Base-by-base conservation (phyloP, 2,329 filamentous ascomycete species). In the Xylariales sp. region DNA sequence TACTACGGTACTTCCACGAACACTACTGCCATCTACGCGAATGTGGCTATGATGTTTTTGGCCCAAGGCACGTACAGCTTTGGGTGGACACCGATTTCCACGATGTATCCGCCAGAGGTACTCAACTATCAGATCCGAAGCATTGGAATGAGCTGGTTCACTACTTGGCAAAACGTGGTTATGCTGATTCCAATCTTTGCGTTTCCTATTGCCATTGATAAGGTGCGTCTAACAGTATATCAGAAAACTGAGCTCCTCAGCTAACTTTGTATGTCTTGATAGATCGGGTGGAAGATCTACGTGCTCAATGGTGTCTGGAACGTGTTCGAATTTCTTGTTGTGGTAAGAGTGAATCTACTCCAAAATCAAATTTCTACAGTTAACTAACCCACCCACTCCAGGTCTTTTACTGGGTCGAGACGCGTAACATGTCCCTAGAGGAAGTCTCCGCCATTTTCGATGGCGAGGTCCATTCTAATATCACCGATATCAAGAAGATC, bases 141-240 rank as follows among this genome's bases (percentile, higher is more conserved):
- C 5, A 43, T 45, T 13, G 55, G 55, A 20, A 63, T 75, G 65
- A 23, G 21, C 14, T 35, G 20, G 33, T 35, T 35, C 14, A 20
- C 18, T 14, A 23, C 45, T n/a, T 48, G 46, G 46, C 42, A 12
- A 6, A 44, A 42, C 18, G 15, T 33, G 31, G 24, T 33, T 20
- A 12, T 33, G 31, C 12, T 33, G 5, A 33, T 33, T 5, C 31
- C 31, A 18, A 33, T 33, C 18, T 48, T 50, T 11, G 47, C 41
- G 1, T 46, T 53, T 13, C 47, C 46, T 3, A 34, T 49, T 4
- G 47, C 42, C 5, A 41, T 53, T 20, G 42, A 48, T n/a, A n/a
- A n/a, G n/a, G n/a, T n/a, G n/a, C n/a, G n/a, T n/a, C n/a, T n/a
- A n/a, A n/a, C n/a, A n/a, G n/a, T n/a, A n/a, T n/a, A n/a, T n/a